Conservation (phyloP, 1,139 yeast species). For the Pichia sp. region DNA sequence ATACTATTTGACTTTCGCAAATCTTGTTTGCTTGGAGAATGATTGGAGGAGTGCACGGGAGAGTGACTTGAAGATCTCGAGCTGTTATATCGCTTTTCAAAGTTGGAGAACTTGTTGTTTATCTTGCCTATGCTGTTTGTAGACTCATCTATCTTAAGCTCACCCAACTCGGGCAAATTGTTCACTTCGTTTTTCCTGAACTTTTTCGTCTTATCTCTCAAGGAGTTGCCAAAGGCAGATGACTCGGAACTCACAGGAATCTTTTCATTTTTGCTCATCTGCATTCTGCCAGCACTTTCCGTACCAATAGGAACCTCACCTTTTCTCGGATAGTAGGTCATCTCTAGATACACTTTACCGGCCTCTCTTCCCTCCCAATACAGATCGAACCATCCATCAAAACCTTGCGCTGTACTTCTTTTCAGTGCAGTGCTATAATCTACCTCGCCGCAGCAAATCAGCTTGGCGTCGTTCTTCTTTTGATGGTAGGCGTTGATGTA, state of each 20-base stretch:
- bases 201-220: conserved; percentile 3
- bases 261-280: conserved; percentile 4
- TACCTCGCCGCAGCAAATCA: conserved; percentile 78
- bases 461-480: conserved; percentile 78
- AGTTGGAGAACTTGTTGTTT: not conserved
- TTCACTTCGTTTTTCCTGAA: conserved; percentile 7
- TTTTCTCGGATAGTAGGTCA: conserved; percentile 80
- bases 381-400: conserved; percentile 81
- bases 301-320: conserved; percentile 37
- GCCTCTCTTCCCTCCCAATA: conserved; percentile 71
- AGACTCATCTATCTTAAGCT: conserved; percentile 3
- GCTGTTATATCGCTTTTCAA: not conserved
- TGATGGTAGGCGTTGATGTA: conserved; percentile 81
- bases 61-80: conserved; percentile 5
- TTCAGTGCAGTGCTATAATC: conserved; percentile 72
- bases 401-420: conserved; percentile 66
- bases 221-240: conserved; percentile 9
- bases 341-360: conserved; percentile 83
- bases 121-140: not conserved
- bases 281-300: conserved; percentile 22
- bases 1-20: not conserved
- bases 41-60: not conserved
- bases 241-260: conserved; percentile 1
- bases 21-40: conserved; percentile 7
- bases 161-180: conserved; percentile 13